Evolutionary conservation across 2,329 filamentous ascomycete species (phyloP), one percentile per base, ranked within the genome.

Genomic region (Penicillium brevicompactum): DNA sequence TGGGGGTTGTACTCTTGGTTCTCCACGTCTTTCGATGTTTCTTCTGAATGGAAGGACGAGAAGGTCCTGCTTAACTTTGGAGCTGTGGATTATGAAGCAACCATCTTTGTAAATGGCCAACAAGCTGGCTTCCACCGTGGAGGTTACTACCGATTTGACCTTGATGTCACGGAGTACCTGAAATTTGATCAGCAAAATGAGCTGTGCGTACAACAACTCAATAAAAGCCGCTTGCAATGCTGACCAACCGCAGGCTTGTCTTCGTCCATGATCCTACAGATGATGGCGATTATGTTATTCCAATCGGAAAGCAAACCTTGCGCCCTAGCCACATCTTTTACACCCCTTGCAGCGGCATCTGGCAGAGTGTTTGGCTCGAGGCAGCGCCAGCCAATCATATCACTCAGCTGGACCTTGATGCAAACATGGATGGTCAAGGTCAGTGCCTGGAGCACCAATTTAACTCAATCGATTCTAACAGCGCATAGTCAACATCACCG

Each of bases 321-420:
- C 73, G 71, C 0, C 84, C 82, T 1, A 62, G 59, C 16, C 70
- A 72, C 62, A 90, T 90, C 56, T 90, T 88, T 69, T 90, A 90
- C 68, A 85, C 84, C 0, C 84, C 88, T 0, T 90, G 87, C 67
- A 87, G 85, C 32, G 88, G 88, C 5, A 90, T 91, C 59, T 91
- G 88, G 88, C 87, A 90, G 67, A 81, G 80, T 16, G 87, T 90
- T 0, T 91, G 87, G 87, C 74, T 91, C 2, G 84, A 88, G 67
- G 78, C 82, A n/a, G 85, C 82, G 0, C 84, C 87, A 0, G 58
- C 72, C 0, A 79, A 82, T 47, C 76, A 86, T 61, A 82, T 90
- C 51, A 82, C 80, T 0, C 76, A 81, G 40, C 72, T 90, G 2
- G 83, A 89, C 58, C 65, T 90, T 14, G 70, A 78, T 24, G 87